Base-by-base conservation (phyloP, 169 alveolate genomes). In the Plasmodium billcollinsi region DNA sequence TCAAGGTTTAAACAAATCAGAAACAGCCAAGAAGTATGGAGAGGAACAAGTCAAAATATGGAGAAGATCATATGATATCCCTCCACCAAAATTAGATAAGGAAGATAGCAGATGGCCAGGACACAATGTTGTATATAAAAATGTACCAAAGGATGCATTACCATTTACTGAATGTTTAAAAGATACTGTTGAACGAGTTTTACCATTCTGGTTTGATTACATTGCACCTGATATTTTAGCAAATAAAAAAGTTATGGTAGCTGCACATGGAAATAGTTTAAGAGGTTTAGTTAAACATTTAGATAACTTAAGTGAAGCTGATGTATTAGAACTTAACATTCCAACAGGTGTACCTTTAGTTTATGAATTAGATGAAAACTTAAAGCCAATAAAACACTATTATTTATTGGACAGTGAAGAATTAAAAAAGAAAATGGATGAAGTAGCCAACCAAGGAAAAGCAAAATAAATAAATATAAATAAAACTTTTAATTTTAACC, bases 191-290 rank as follows among this genome's bases (percentile, higher is more conserved):
- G 98, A 96, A 75, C 92, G 99, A 91, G 99, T 98, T 43, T 45
- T 70, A 58, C 99, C 99, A 8, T 97, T 89, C 93, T 98, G 99
- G 99, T 95, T 96, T 88, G 99, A 97, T 88, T 91, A 88, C 18
- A 98, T 98, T 61, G 98, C 97, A 50, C 99, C 99, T 2, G 95
- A 94, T 21, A 88, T 98, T 72, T 93, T 97, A 85, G 95, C 93
- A 18, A 99, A 99, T 7, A 94, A 97, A 89, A 96, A 96, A 21
- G 99, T 98, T 18, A 92, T 98, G 52, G 97, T 98, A n/a, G 92
- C 96, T 69, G 99, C 99, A 24, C 99, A 99, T 91, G 99, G 99
- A n/a, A 99, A 99, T 95, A 97, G 99, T 26, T 94, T 99, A 49
- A 95, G 99, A 92, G 98, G 98, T 24, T 93, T 99, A 29, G 98